These are phyloP conservation scores for Colletotrichum sidae DNA, from an alignment of 2,329 filamentous ascomycete genomes.

Conservation along the genomic window DNA sequence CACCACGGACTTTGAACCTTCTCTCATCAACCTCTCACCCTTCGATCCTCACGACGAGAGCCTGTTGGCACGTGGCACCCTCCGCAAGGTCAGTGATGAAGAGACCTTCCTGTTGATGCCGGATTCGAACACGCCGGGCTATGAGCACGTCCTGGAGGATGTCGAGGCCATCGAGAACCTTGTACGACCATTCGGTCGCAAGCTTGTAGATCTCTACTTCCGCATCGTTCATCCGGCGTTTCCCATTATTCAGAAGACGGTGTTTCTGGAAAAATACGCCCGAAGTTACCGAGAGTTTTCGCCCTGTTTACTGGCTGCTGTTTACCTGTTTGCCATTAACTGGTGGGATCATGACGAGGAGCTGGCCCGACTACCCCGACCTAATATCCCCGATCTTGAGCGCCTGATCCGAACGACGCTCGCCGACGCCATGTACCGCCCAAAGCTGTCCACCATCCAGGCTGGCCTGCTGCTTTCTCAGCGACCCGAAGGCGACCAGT, in stretches of 20 bases:
- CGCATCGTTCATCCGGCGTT: slow-evolving; percentile 83
- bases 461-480: slow-evolving; percentile 81
- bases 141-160: slow-evolving; percentile 77
- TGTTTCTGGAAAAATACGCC: slow-evolving; percentile 83
- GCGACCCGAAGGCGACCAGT: slow-evolving; percentile 80
- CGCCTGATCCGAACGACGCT: slow-evolving; percentile 78
- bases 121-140: slow-evolving; percentile 77
- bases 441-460: slow-evolving; percentile 85
- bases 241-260: slow-evolving; percentile 83
- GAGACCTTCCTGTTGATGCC: slow-evolving; percentile 86
- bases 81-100: slow-evolving; percentile 80
- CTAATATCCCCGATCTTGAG: slow-evolving; percentile 80
- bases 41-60: slow-evolving; percentile 88
- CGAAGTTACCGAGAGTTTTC: slow-evolving; percentile 79
- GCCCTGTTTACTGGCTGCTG: slow-evolving; percentile 80
- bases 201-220: slow-evolving; percentile 85
- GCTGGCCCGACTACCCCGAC: slow-evolving; percentile 72
- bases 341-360: slow-evolving; percentile 85
- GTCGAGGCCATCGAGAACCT: slow-evolving; percentile 79
- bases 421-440: slow-evolving; percentile 81
- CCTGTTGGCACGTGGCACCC: slow-evolving; percentile 73
- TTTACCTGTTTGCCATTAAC: slow-evolving; percentile 87
- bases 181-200: slow-evolving; percentile 81
- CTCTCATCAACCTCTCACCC: slow-evolving; percentile 82
- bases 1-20: slow-evolving; percentile 85